Percentiles rank a stretch among this genome's conserved stretches.
Evolutionary conservation across 441 rosid genomes (phyloP).

Genomic region (Populus hybrid): DNA sequence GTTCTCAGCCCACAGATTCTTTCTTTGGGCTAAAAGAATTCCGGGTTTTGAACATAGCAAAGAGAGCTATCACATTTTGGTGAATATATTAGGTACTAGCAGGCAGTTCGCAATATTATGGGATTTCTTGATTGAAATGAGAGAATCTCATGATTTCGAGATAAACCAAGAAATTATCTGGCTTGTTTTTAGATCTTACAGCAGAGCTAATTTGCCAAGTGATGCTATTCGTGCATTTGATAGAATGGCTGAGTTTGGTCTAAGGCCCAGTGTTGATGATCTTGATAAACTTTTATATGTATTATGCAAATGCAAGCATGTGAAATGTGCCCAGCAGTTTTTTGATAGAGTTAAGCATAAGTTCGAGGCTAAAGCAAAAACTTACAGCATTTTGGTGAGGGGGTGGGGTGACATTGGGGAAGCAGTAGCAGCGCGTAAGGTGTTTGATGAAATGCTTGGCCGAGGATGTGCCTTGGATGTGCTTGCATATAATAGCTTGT

Average conservation of each 20-base stretch:
- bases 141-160: slow-evolving; percentile 45
- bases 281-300: slow-evolving; percentile 61
- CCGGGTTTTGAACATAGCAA: slow-evolving; percentile 59
- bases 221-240: slow-evolving; percentile 75
- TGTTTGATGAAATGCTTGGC: slow-evolving; percentile 86
- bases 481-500: slow-evolving; percentile 65
- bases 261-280: slow-evolving; percentile 60
- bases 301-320: slow-evolving; percentile 69
- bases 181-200: slow-evolving; percentile 74
- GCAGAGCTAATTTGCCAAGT: slow-evolving; percentile 64
- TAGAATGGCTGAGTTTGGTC: slow-evolving; percentile 81
- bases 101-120: slow-evolving; percentile 69
- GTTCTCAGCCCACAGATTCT: slow-evolving; percentile 84
- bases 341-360: slow-evolving; percentile 45
- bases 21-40: slow-evolving; percentile 71
- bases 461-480: slow-evolving; percentile 45
- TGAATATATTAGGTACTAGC: slow-evolving; percentile 64
- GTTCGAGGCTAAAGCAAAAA: slow-evolving; percentile 44
- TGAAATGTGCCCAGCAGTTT: slow-evolving; percentile 56
- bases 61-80: slow-evolving; percentile 63
- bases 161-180: slow-evolving; percentile 56
- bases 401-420: slow-evolving; percentile 71
- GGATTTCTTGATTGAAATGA: slow-evolving; percentile 77
- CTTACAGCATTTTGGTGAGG: slow-evolving; percentile 61
- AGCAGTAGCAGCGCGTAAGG: slow-evolving; percentile 37